Evolutionary conservation across 345 rosid genomes (phyloP).

Genomic region (Eutrema heterophyllum): DNA sequence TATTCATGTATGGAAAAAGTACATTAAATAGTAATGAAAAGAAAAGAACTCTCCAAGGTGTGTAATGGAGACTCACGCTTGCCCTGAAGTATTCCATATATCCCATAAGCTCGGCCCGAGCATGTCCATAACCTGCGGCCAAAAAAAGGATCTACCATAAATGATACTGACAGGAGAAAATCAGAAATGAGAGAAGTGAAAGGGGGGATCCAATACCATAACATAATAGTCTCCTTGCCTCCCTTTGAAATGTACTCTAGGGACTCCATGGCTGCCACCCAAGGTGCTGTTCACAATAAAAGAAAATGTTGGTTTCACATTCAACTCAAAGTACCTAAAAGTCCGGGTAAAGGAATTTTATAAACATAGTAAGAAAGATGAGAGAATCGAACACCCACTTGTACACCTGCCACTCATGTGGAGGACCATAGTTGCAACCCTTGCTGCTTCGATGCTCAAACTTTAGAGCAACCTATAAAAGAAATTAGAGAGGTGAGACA

Average conservation of each 20-base stretch:
- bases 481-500: slow-evolving; percentile 1
- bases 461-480: slow-evolving; percentile 83
- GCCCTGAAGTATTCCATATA: slow-evolving; percentile 91
- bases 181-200: slow-evolving; percentile 11
- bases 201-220: slow-evolving; percentile 48
- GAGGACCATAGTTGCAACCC: slow-evolving; percentile 98
- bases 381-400: slow-evolving; percentile 43
- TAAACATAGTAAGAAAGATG: background rate
- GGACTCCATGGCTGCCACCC: slow-evolving; percentile 97
- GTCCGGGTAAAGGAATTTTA: background rate
- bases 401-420: slow-evolving; percentile 97
- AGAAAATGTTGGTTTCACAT: background rate
- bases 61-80: slow-evolving; percentile 62
- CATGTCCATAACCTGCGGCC: slow-evolving; percentile 91
- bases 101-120: slow-evolving; percentile 99
- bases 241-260: slow-evolving; percentile 87
- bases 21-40: background rate
- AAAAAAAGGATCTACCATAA: slow-evolving; percentile 8
- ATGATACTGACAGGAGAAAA: slow-evolving; percentile 8
- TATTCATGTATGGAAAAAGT: background rate
- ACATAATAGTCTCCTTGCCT: slow-evolving; percentile 96
- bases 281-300: slow-evolving; percentile 55
- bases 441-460: slow-evolving; percentile 96
- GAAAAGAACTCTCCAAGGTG: background rate
- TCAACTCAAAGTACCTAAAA: background rate